Evolutionary conservation across 257 asterid genomes (phyloP), one percentile per base, ranked within the genome.

Genomic region (Paraleonurus japonicus): DNA sequence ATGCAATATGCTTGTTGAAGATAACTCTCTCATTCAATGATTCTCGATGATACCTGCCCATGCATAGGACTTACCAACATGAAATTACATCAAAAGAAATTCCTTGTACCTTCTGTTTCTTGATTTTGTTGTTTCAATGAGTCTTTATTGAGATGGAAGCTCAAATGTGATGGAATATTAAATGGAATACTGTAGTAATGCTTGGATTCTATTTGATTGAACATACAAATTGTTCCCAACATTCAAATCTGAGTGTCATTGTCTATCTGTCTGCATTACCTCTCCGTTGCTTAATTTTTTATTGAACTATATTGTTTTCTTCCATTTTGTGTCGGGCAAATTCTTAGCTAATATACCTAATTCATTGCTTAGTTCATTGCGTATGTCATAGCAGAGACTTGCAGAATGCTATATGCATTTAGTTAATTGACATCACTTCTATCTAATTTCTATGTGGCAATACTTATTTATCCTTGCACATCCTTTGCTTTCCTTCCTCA

Each of bases 361-460:
- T 35, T 64, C 50, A 24, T 24, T 51, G 55, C 61, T 26, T 64
- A 48, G 65, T 48, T 45, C 24, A 60, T 48, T 32, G 69, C 57
- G 37, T 27, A 47, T 13, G 13, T 60, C 43, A 72, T 22, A 37
- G 16, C 11, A 32, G 47, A 51, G 13, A 43, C 69, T 26, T 69
- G 71, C 69, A 77, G 62, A 33, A 22, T 32, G 37, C 43, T 70
- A 55, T 75, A 51, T 47, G 64, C 9, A 9, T 59, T 70, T 24
- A 5, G 11, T 35, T 59, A 50, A 65, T 26, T 43, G 63, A 39
- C 57, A 27, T 54, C 24, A 39, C 27, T 47, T 58, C n/a, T 9
- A 30, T 32, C 33, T 61, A 62, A 63, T 70, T n/a, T 28, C 54
- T 19, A 53, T 68, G 69, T 45, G 15, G 51, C 71, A 54, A 59